Percentiles rank a stretch among this genome's conserved stretches.
Evolutionary conservation across 805 yeast species (phyloP).

Genomic region (Candida adriatica): DNA sequence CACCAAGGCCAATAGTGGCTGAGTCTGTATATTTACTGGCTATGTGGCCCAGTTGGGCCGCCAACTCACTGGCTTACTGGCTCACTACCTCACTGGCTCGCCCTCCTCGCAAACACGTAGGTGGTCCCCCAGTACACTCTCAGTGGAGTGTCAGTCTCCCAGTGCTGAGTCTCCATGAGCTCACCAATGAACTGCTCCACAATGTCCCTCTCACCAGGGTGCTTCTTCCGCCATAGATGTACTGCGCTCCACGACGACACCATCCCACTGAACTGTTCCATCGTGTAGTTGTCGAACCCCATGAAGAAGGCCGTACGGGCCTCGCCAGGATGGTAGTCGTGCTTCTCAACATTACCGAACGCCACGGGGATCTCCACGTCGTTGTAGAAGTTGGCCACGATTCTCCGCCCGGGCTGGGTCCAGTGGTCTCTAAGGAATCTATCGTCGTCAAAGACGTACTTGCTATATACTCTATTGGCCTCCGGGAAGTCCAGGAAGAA

Average conservation of each 20-base stretch:
- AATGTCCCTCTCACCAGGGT: conserved; percentile 37
- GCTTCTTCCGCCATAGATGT: conserved; percentile 46
- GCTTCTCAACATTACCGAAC: conserved; percentile 35
- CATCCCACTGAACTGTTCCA: conserved; percentile 43
- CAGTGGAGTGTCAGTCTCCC: conserved; percentile 37
- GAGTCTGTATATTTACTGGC: too few species aligned
- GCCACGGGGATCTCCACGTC: conserved; percentile 39
- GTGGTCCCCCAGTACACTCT: conserved; percentile 51
- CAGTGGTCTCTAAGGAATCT: conserved; percentile 54
- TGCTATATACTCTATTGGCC: conserved; percentile 49
- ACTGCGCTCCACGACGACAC: conserved; percentile 61
- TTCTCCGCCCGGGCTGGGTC: conserved; percentile 58
- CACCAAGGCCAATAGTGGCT: too few species aligned
- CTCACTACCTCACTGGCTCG: too few species aligned
- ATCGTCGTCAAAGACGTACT: conserved; percentile 42
- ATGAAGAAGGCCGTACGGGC: conserved; percentile 26
- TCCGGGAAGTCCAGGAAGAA: conserved; percentile 42
- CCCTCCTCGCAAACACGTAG: conserved; percentile 41
- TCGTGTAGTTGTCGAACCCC: conserved; percentile 36
- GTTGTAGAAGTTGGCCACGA: conserved; percentile 36
- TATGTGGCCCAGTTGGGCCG: too few species aligned
- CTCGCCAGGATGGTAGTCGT: conserved; percentile 25
- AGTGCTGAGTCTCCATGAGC: conserved; percentile 35
- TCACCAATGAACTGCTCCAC: conserved; percentile 41
- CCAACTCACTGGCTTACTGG: too few species aligned